Evolutionary conservation across 176 grass and related monocot species (phyloP).

Genomic region (Carex cristatella): DNA sequence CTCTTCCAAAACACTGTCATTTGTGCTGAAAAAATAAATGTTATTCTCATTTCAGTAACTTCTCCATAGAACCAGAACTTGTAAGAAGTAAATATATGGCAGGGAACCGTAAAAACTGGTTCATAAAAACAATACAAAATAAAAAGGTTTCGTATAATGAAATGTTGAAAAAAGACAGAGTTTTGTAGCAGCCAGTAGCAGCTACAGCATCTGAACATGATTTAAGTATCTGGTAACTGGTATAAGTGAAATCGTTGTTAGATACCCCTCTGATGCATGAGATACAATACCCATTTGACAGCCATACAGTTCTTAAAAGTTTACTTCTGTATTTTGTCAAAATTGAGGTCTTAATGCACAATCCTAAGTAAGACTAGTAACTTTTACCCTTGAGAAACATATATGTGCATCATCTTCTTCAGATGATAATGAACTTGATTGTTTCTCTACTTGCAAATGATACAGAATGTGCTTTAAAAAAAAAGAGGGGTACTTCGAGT

Average conservation of each 20-base stretch:
- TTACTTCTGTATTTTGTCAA: not conserved
- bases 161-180: not conserved
- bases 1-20: slow-evolving; percentile 73
- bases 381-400: not conserved
- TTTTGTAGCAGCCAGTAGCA: not conserved
- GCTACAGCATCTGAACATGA: not conserved
- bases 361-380: not conserved
- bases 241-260: not conserved
- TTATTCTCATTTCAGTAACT: not conserved
- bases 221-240: not conserved
- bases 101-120: not conserved
- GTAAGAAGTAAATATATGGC: not conserved
- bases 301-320: not conserved
- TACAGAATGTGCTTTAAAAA: not conserved
- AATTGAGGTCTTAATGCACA: not conserved
- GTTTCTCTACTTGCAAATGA: not conserved
- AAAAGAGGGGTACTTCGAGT: not conserved
- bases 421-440: not conserved
- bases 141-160: not conserved
- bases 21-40: slow-evolving; percentile 70
- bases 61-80: not conserved
- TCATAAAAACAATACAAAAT: not conserved
- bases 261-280: not conserved
- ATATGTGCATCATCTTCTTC: not conserved
- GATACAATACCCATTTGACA: not conserved